A percentile compares a stretch with the other conserved stretches of the same genome.
Conservation (phyloP, 306 rosid genomes). For the Hippophae gyantsensis region DNA sequence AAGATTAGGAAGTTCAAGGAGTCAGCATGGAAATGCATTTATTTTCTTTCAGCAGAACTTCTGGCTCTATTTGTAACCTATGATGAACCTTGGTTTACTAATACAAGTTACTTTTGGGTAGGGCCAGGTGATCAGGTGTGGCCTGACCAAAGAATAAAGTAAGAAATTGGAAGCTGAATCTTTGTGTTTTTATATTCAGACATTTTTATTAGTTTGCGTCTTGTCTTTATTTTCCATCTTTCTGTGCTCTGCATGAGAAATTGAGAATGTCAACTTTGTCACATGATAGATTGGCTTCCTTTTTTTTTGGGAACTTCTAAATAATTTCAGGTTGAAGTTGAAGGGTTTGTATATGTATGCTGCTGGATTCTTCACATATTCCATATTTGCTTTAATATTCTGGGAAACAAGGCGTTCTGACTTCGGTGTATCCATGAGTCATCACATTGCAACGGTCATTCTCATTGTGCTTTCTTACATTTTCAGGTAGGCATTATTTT, state of each 20-base stretch:
- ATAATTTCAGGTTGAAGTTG: slow-evolving; percentile 72
- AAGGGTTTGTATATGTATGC: slow-evolving; percentile 74
- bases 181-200: slow-evolving; percentile 12
- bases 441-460: slow-evolving; percentile 72
- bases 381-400: slow-evolving; percentile 84
- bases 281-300: slow-evolving; percentile 5
- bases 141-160: slow-evolving; percentile 92
- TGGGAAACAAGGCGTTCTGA: slow-evolving; percentile 98
- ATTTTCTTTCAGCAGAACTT: slow-evolving; percentile 77
- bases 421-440: slow-evolving; percentile 88
- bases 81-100: slow-evolving; percentile 78
- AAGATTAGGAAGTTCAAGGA: slow-evolving; percentile 84
- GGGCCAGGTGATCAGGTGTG: slow-evolving; percentile 90
- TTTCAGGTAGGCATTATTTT: slow-evolving; percentile 45
- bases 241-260: neutral
- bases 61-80: slow-evolving; percentile 63
- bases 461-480: slow-evolving; percentile 76
- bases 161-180: slow-evolving; percentile 23
- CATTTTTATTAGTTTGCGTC: neutral
- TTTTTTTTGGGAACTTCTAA: neutral
- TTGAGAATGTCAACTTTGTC: slow-evolving; percentile 10
- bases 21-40: slow-evolving; percentile 91
- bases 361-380: slow-evolving; percentile 87
- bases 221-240: neutral
- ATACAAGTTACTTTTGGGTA: slow-evolving; percentile 70